Base-by-base conservation (phyloP, 78 protist genomes). In the Kipferlia bialata region DNA sequence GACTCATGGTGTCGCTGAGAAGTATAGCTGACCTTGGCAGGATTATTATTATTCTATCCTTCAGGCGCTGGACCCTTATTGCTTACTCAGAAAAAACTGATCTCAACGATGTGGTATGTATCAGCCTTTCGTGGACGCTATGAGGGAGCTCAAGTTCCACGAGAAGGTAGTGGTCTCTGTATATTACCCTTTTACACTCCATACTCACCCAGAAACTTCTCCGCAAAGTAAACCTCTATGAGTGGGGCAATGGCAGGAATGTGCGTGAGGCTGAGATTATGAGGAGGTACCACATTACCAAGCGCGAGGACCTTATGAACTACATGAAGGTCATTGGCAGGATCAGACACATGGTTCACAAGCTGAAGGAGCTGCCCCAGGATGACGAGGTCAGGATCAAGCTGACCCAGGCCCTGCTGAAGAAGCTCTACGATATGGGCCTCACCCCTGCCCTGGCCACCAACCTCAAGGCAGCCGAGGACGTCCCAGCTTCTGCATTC, bases 121-220 rank as follows among this genome's bases (percentile, higher is more conserved):
- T n/a, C n/a, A n/a, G n/a, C n/a, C n/a, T n/a, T n/a, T n/a, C n/a
- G n/a, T n/a, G n/a, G n/a, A n/a, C n/a, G n/a, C 15, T 28, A 72
- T 72, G 77, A 17, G 77, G 26, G 31, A 65, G 13, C 53, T 72
- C 53, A 72, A 72, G 32, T 64, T 28, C 48, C 77, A 72, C 48
- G 77, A 72, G 16, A n/a, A n/a, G n/a, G n/a, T n/a, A n/a, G n/a
- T n/a, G n/a, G n/a, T n/a, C n/a, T n/a, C n/a, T n/a, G n/a, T n/a
- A n/a, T n/a, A n/a, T n/a, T n/a, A n/a, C n/a, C n/a, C n/a, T n/a
- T n/a, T n/a, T n/a, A n/a, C n/a, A n/a, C n/a, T n/a, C n/a, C n/a
- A n/a, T n/a, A n/a, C n/a, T n/a, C n/a, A n/a, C n/a, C n/a, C 58
- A 54, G 33, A 72, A 72, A 72, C 41, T 72, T 2, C 48, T 72